Percentiles rank a stretch among this genome's conserved stretches.
Evolutionary conservation across 768 basidiomycete genomes (phyloP).

Genomic region (Tricholoma terreum): DNA sequence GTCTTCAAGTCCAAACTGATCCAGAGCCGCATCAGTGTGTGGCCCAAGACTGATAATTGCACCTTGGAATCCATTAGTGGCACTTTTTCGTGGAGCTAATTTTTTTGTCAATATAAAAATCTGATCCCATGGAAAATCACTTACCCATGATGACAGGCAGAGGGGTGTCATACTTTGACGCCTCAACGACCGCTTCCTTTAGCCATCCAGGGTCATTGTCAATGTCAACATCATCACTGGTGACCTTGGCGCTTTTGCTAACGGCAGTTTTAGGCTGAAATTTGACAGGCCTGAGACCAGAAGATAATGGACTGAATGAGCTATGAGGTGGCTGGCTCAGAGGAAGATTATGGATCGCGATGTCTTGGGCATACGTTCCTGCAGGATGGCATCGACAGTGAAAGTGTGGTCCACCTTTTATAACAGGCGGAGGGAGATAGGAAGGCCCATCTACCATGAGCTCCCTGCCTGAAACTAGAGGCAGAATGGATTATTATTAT

Average conservation of each 20-base stretch:
- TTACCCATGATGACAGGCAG: not conserved
- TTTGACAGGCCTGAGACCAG: no score
- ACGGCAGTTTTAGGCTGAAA: no score
- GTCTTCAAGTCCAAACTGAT: no score
- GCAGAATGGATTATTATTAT: not conserved
- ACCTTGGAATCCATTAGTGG: no score
- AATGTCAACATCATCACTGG: no score
- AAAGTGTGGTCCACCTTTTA: not conserved
- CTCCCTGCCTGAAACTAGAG: not conserved
- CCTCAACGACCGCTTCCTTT: not conserved
- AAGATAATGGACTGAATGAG: no score
- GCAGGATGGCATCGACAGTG: slow-evolving; percentile 3
- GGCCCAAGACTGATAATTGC: no score
- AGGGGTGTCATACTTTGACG: not conserved
- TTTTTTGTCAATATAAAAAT: not conserved
- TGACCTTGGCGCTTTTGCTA: no score
- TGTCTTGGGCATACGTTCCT: not conserved
- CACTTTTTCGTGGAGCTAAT: not conserved
- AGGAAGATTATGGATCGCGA: not conserved
- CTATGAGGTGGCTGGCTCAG: no score
- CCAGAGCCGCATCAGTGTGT: no score
- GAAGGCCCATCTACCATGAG: slow-evolving; percentile 1
- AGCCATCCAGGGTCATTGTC: no score
- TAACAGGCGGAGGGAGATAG: slow-evolving; percentile 5
- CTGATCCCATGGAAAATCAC: not conserved